Percentiles rank a stretch among this genome's conserved stretches.
phyloP scores from a whole-genome alignment of 2,329 filamentous ascomycete species.

The Ophiostoma tasmaniense region DNA sequence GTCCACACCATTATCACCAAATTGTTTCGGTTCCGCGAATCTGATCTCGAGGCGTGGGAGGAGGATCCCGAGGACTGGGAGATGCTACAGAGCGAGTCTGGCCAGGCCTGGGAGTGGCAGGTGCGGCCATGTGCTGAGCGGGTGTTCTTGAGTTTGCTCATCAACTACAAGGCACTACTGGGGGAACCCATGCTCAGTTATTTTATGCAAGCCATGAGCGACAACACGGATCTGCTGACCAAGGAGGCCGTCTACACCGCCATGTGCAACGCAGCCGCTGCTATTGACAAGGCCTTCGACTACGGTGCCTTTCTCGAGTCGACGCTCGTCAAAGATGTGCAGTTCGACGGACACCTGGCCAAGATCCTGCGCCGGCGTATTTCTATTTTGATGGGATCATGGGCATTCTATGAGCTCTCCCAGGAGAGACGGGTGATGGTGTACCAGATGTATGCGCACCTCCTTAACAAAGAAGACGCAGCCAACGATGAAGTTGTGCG shows the following conservation, averaged over 20 bases:
- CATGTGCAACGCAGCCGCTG: slow-evolving; percentile 74
- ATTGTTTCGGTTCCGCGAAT: slow-evolving; percentile 78
- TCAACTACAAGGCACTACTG: slow-evolving; percentile 77
- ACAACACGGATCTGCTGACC: slow-evolving; percentile 59
- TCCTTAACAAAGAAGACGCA: slow-evolving; percentile 66
- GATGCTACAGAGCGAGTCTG: slow-evolving; percentile 73
- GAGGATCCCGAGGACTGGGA: slow-evolving; percentile 96
- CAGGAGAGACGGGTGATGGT: slow-evolving; percentile 61
- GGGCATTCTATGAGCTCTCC: slow-evolving; percentile 71
- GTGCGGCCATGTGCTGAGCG: slow-evolving; percentile 89
- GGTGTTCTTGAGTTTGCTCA: slow-evolving; percentile 82
- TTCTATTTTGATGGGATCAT: slow-evolving; percentile 80
- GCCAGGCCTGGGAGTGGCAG: slow-evolving; percentile 84
- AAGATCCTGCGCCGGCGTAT: slow-evolving; percentile 81
- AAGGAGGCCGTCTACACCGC: slow-evolving; percentile 95
- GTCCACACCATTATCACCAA: slow-evolving; percentile 78
- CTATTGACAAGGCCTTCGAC: slow-evolving; percentile 66
- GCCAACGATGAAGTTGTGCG: slow-evolving; percentile 87
- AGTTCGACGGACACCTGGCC: slow-evolving; percentile 52
- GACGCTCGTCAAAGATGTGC: slow-evolving; percentile 70
- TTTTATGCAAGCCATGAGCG: slow-evolving; percentile 67
- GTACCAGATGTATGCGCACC: slow-evolving; percentile 82
- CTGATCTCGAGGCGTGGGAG: slow-evolving; percentile 85
- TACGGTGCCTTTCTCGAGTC: slow-evolving; percentile 72
- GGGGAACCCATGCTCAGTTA: slow-evolving; percentile 72